A percentile compares a stretch with the other conserved stretches of the same genome.
phyloP scores from a whole-genome alignment of 805 yeast species.

The Scheffersomyces spartinae region DNA sequence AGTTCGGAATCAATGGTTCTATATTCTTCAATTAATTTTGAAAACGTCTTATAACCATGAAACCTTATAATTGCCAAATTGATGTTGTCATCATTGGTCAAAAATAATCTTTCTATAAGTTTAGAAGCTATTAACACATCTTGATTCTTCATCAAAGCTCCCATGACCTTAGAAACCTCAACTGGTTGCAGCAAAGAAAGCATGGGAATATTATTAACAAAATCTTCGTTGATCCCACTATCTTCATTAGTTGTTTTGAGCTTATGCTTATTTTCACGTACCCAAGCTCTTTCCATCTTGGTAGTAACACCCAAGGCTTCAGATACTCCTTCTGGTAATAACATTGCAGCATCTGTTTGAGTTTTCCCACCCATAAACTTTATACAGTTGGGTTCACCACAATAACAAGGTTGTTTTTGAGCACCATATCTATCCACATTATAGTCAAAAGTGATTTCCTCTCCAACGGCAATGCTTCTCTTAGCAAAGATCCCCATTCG shows the following conservation, averaged over 20 bases:
- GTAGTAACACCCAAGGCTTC: constrained; percentile 76
- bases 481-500: constrained; percentile 94
- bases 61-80: constrained; percentile 54
- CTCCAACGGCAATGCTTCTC: constrained; percentile 59
- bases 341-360: constrained; percentile 82
- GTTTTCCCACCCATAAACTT: constrained; percentile 96
- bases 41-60: constrained; percentile 80
- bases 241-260: constrained; percentile 42
- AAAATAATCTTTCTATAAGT: constrained; percentile 54
- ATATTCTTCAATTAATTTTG: constrained; percentile 40
- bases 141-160: constrained; percentile 67
- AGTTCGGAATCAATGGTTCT: constrained; percentile 21
- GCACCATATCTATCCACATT: constrained; percentile 97
- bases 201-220: constrained; percentile 48
- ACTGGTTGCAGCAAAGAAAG: constrained; percentile 31
- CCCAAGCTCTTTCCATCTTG: constrained; percentile 60
- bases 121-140: constrained; percentile 53
- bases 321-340: constrained; percentile 71
- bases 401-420: constrained; percentile 84
- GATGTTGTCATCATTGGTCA: constrained; percentile 38
- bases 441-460: constrained; percentile 86
- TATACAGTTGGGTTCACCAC: constrained; percentile 86
- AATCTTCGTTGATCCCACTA: constrained; percentile 49
- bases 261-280: constrained; percentile 45
- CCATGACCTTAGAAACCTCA: constrained; percentile 71